A percentile compares a stretch with the other conserved stretches of the same genome.
Conservation (phyloP, 2,329 filamentous ascomycete species). For the Claviceps fusiformis region DNA sequence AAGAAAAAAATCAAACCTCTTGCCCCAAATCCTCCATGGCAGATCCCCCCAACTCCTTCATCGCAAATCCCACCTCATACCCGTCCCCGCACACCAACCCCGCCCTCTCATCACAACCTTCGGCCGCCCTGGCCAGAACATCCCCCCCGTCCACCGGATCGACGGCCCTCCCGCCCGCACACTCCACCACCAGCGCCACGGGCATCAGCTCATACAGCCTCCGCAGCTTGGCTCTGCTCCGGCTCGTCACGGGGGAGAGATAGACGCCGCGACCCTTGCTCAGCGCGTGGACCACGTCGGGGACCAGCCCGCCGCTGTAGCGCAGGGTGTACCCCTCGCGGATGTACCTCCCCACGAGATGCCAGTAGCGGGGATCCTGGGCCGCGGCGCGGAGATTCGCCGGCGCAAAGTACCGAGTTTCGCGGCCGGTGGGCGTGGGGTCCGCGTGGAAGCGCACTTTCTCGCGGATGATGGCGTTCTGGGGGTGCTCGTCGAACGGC, state of each 20-base stretch:
- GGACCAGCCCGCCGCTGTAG: slow-evolving; percentile 47
- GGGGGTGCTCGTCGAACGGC: not conserved
- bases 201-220: slow-evolving; percentile 46
- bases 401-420: slow-evolving; percentile 46
- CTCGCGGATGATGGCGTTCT: not conserved
- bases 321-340: slow-evolving; percentile 42
- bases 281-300: slow-evolving; percentile 45
- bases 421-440: slow-evolving; percentile 18
- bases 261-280: slow-evolving; percentile 50
- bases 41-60: not conserved
- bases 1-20: too few species aligned
- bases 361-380: slow-evolving; percentile 34
- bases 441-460: not conserved
- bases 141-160: slow-evolving; percentile 30
- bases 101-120: slow-evolving; percentile 33
- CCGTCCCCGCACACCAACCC: slow-evolving; percentile 36
- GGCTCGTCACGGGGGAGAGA: slow-evolving; percentile 38
- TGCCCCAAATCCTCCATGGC: not conserved
- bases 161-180: slow-evolving; percentile 41
- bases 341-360: slow-evolving; percentile 36
- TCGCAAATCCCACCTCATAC: slow-evolving; percentile 31
- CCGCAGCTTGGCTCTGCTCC: slow-evolving; percentile 42
- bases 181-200: slow-evolving; percentile 46
- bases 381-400: slow-evolving; percentile 46
- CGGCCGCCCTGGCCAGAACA: slow-evolving; percentile 26